These are phyloP conservation scores for Trametes cubensis DNA, from an alignment of 768 basidiomycete species.

Conservation along the genomic window DNA sequence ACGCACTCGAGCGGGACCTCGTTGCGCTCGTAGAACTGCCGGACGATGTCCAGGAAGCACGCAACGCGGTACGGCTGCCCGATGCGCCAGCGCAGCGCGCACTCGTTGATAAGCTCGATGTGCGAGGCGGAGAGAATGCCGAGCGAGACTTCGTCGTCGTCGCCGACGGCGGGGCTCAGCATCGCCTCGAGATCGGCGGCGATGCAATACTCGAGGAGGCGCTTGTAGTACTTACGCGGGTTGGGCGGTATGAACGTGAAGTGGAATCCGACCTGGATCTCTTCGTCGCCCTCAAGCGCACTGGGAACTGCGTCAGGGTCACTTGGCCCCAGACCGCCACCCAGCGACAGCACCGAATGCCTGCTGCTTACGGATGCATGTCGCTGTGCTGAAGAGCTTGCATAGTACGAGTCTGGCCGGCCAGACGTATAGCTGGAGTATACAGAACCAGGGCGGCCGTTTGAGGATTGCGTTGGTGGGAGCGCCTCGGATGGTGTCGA, in stretches of 20 bases:
- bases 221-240: slow-evolving; percentile 82
- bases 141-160: slow-evolving; percentile 92
- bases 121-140: slow-evolving; percentile 84
- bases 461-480: slow-evolving; percentile 34
- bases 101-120: slow-evolving; percentile 83
- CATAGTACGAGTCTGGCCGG: slow-evolving; percentile 30
- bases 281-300: slow-evolving; percentile 62
- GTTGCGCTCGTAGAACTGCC: slow-evolving; percentile 83
- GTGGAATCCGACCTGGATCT: slow-evolving; percentile 69
- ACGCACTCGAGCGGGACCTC: slow-evolving; percentile 95
- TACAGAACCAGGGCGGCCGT: slow-evolving; percentile 57
- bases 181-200: slow-evolving; percentile 86
- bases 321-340: slow-evolving; percentile 31
- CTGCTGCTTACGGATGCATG: slow-evolving; percentile 69
- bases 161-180: slow-evolving; percentile 88
- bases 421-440: slow-evolving; percentile 43
- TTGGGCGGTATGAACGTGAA: slow-evolving; percentile 93
- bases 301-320: slow-evolving; percentile 42
- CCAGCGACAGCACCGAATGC: slow-evolving; percentile 48
- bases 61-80: slow-evolving; percentile 74
- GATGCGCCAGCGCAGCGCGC: slow-evolving; percentile 89
- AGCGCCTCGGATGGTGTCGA: slow-evolving; percentile 63
- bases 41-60: slow-evolving; percentile 85
- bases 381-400: slow-evolving; percentile 41
- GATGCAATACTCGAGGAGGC: slow-evolving; percentile 82